Evolutionary conservation across 805 yeast species (phyloP).

Genomic region (Schizosaccharomyces cryophilus): DNA sequence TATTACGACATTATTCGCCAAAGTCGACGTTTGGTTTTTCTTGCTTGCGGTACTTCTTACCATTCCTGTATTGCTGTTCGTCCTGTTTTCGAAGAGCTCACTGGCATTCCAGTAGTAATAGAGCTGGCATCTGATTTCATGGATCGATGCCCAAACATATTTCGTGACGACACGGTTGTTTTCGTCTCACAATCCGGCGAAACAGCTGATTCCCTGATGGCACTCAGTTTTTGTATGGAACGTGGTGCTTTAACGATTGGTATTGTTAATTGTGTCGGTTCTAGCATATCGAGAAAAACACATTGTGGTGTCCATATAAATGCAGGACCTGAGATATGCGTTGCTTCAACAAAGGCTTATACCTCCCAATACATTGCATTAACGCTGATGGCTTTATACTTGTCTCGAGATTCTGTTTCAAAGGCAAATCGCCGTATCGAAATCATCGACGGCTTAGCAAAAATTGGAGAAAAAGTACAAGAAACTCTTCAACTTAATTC

Average conservation of each 20-base stretch:
- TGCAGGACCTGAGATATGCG: conserved; percentile 99
- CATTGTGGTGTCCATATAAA: conserved; percentile 98
- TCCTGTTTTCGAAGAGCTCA: conserved; percentile 83
- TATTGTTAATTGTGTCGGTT: conserved; percentile 91
- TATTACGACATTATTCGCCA: conserved; percentile 75
- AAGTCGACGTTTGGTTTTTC: conserved; percentile 87
- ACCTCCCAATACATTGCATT: conserved; percentile 94
- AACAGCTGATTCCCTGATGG: conserved; percentile 91
- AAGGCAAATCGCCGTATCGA: conserved; percentile 50
- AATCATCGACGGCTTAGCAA: conserved; percentile 63
- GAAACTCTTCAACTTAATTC: conserved; percentile 55
- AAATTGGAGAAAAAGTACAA: conserved; percentile 55
- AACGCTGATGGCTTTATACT: conserved; percentile 87
- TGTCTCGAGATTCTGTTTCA: conserved; percentile 75
- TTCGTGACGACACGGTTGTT: conserved; percentile 91
- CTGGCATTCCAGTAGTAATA: conserved; percentile 80
- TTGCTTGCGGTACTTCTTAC: conserved; percentile 98
- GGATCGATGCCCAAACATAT: conserved; percentile 88
- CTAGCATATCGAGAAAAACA: conserved; percentile 85
- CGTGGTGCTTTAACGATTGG: conserved; percentile 96
- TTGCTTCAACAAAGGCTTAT: conserved; percentile 95
- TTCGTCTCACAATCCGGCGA: conserved; percentile 98
- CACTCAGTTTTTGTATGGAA: conserved; percentile 82
- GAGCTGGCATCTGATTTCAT: conserved; percentile 87
- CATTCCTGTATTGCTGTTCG: conserved; percentile 96